Conservation (phyloP, 179 eudicot species). For the Nepenthes alata region DNA sequence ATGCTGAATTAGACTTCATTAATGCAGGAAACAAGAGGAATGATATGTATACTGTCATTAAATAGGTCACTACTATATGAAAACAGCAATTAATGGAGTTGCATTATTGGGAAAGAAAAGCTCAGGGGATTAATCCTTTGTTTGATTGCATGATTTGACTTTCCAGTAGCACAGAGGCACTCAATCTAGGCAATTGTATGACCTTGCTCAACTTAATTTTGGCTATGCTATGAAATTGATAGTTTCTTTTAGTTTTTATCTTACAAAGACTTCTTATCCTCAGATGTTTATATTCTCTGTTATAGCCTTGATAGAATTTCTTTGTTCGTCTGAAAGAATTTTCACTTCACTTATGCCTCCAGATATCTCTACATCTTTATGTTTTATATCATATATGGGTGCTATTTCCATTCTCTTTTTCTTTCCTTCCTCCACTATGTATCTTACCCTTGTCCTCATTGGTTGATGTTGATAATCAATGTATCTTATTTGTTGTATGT, state of each 20-base stretch:
- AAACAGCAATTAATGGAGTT: too few species aligned
- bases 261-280: too few species aligned
- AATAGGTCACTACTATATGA: too few species aligned
- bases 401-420: background rate
- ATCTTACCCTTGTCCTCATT: background rate
- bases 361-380: background rate
- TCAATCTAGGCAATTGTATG: background rate
- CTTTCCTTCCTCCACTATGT: background rate
- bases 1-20: too few species aligned
- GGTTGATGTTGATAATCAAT: background rate
- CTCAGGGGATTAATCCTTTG: too few species aligned
- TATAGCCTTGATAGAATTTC: background rate
- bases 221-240: too few species aligned
- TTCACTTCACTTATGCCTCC: too few species aligned
- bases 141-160: background rate
- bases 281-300: background rate
- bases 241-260: too few species aligned
- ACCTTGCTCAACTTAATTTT: too few species aligned
- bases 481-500: conserved; percentile 2
- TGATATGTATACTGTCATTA: too few species aligned
- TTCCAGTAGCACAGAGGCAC: background rate
- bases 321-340: background rate
- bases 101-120: too few species aligned
- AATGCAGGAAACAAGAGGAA: too few species aligned
- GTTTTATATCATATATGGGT: background rate